Base-by-base conservation (phyloP, 495 filamentous ascomycete species). In the Penicillium soppii region DNA sequence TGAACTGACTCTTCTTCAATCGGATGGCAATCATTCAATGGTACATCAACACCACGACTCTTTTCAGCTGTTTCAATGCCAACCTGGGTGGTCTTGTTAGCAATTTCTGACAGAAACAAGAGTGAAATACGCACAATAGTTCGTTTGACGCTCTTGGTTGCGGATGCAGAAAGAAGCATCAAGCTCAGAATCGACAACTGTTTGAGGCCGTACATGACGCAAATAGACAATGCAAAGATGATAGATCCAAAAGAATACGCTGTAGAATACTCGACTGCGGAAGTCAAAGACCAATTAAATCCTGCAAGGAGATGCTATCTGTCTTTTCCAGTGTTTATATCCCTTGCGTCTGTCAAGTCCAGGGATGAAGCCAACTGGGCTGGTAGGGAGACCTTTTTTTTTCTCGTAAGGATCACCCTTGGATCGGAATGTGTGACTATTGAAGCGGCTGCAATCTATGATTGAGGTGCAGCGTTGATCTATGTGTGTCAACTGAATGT, bases 1-100 rank as follows among this genome's bases (percentile, higher is more conserved):
- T 21, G 1, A 26, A 58, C 60, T 52, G 25, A 66, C 62, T 66
- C 62, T 43, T 66, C 57, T 12, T 58, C 60, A 4, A 66, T 47
- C 17, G 54, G 52, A 38, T 48, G 43, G 30, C 62, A 66, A 15
- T 66, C 62, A 39, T 66, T 58, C 39, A 66, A 23, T 19, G 39
- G 42, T 5, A 63, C 62, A 39, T 54, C 17, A 2, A 63, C 37
- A 12, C 51, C 62, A 16, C 52, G 53, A 44, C 62, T 66, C 6
- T n/a, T 47, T 1, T 53, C 49, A 4, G 36, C 52, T 5, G 59
- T 66, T 36, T 61, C 59, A 39, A 66, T 58, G 2, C 62, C 62
- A 30, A 66, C 60, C 62, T 66, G 5, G 12, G 21, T 9, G 36
- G 50, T 12, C 51, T 23, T 26, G 15, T 39, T 37, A 38, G 40